Conservation (phyloP, 2,329 filamentous ascomycete species). For the Paracoccidioides brasiliensis region DNA sequence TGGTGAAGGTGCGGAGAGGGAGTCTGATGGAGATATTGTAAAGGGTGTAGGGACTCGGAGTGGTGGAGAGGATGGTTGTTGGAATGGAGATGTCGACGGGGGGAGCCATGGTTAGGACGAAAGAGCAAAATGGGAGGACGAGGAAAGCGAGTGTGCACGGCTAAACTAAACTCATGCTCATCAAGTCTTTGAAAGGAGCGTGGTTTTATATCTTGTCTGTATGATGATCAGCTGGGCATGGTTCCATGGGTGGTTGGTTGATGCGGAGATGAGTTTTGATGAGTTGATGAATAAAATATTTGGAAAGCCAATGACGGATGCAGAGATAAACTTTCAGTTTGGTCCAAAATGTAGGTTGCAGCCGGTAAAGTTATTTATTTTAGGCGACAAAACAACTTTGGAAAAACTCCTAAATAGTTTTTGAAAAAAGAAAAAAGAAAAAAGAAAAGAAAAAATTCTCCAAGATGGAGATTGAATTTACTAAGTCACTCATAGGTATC, state of each 20-base stretch:
- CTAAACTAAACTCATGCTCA: not conserved
- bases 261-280: not conserved
- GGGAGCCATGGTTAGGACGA: slow-evolving; percentile 18
- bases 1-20: slow-evolving; percentile 45
- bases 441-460: not conserved
- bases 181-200: not conserved
- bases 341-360: too few species aligned
- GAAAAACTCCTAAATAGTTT: too few species aligned
- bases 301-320: not conserved
- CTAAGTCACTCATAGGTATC: not conserved
- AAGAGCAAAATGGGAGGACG: not conserved
- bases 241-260: too few species aligned
- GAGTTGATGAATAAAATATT: not conserved
- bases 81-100: slow-evolving; percentile 28
- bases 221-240: too few species aligned
- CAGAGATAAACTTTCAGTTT: not conserved
- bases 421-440: not conserved
- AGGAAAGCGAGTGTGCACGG: not conserved
- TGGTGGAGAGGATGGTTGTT: slow-evolving; percentile 30
- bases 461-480: not conserved
- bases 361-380: too few species aligned
- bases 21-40: slow-evolving; percentile 51
- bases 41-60: slow-evolving; percentile 39
- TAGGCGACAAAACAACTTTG: too few species aligned
- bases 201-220: not conserved